Evolutionary conservation across 2,329 filamentous ascomycete species (phyloP).

Genomic region (Amauroascus verrucosus): DNA sequence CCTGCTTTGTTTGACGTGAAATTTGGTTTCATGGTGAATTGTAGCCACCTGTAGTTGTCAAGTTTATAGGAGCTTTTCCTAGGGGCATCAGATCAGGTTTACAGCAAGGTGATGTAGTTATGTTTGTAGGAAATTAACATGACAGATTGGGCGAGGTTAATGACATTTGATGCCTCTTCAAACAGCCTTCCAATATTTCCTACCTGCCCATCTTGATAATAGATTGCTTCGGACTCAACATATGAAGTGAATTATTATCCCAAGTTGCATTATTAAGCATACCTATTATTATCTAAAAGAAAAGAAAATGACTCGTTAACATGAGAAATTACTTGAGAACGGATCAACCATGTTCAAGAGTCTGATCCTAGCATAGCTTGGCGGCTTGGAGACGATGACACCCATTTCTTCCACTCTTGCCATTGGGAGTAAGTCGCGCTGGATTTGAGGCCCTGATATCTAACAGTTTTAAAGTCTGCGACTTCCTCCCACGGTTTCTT

Average conservation of each 20-base stretch:
- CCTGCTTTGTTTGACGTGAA: background rate
- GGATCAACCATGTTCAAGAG: background rate
- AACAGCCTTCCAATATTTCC: too few species aligned
- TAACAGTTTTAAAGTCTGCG: conserved; percentile 59
- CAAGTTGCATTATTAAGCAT: background rate
- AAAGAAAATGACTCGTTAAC: background rate
- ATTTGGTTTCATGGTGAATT: too few species aligned
- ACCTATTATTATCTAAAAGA: background rate
- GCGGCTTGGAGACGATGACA: conserved; percentile 22
- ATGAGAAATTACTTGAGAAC: background rate
- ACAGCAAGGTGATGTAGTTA: too few species aligned
- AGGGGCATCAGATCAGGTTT: too few species aligned
- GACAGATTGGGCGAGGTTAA: too few species aligned
- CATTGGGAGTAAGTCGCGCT: conserved; percentile 62
- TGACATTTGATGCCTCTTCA: too few species aligned
- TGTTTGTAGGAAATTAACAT: too few species aligned
- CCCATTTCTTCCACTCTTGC: conserved; percentile 70
- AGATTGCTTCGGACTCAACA: too few species aligned
- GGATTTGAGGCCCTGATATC: conserved; percentile 78
- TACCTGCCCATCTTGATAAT: too few species aligned
- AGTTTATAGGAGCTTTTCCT: too few species aligned
- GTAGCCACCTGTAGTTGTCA: too few species aligned
- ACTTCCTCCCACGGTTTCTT: conserved; percentile 60
- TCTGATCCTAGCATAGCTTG: conserved; percentile 6
- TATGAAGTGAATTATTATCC: background rate